Percentiles rank a stretch among this genome's conserved stretches.
Evolutionary conservation across 805 yeast genomes (phyloP).

Genomic region (Priceomyces medius): DNA sequence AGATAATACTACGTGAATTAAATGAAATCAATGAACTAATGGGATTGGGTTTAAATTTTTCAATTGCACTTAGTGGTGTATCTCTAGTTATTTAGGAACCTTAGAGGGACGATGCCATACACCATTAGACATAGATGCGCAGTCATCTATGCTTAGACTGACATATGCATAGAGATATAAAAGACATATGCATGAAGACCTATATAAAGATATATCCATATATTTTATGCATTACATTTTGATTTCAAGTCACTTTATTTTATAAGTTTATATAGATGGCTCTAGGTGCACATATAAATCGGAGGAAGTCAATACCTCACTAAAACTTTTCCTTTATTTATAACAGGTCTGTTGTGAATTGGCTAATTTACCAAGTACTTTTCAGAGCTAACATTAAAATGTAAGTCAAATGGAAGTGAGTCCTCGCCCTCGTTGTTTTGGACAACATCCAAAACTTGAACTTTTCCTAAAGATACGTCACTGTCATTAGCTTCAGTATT

Average conservation of each 20-base stretch:
- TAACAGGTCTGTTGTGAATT: not conserved
- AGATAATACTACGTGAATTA: constrained; percentile 49
- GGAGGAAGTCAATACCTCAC: not conserved
- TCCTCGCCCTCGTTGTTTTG: constrained; percentile 49
- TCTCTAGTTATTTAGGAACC: constrained; percentile 24
- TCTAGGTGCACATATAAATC: not conserved
- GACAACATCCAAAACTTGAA: constrained; percentile 61
- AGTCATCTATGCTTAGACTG: too few species aligned
- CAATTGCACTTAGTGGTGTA: constrained; percentile 57
- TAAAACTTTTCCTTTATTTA: not conserved
- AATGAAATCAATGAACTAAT: constrained; percentile 33
- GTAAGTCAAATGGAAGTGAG: constrained; percentile 69
- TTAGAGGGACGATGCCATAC: not conserved
- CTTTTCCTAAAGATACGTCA: constrained; percentile 58
- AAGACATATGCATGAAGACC: too few species aligned
- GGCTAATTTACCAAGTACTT: constrained; percentile 44
- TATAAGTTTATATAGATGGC: not conserved
- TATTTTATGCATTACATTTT: not conserved
- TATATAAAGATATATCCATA: too few species aligned
- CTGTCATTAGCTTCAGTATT: constrained; percentile 42
- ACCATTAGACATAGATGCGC: too few species aligned
- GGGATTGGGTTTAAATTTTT: constrained; percentile 45
- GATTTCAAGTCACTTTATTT: not conserved
- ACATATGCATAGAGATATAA: too few species aligned
- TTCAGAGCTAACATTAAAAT: constrained; percentile 56